phyloP scores from a whole-genome alignment of 2,329 filamentous ascomycete genomes.

The Akanthomyces lecanii region DNA sequence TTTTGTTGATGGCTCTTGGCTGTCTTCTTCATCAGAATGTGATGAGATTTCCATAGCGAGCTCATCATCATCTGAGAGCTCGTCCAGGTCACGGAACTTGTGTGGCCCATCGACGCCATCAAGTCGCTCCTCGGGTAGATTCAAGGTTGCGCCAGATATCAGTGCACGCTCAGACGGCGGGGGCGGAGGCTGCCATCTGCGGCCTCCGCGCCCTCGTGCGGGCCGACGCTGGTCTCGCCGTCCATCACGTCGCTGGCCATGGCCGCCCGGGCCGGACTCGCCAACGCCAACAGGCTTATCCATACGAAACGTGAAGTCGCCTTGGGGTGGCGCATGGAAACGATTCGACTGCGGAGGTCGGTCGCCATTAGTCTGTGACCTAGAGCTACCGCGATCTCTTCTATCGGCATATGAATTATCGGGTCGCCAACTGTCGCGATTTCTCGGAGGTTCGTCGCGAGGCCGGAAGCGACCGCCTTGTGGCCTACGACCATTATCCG shows the following conservation, averaged over 20 bases:
- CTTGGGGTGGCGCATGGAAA: slow-evolving; percentile 31
- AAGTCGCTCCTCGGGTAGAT: slow-evolving; percentile 43
- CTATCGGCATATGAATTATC: slow-evolving; percentile 7
- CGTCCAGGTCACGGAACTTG: slow-evolving; percentile 52
- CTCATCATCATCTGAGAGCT: slow-evolving; percentile 60
- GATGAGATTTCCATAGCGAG: slow-evolving; percentile 60
- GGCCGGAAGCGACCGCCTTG: slow-evolving; percentile 6
- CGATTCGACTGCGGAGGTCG: slow-evolving; percentile 25
- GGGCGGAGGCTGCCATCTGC: slow-evolving; percentile 35
- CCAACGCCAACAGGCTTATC: slow-evolving; percentile 48
- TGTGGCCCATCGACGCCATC: slow-evolving; percentile 41
- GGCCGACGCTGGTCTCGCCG: slow-evolving; percentile 25
- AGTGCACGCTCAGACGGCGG: slow-evolving; percentile 47
- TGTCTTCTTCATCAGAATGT: slow-evolving; percentile 23
- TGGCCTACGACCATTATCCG: slow-evolving; percentile 7
- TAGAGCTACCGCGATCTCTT: slow-evolving; percentile 2
- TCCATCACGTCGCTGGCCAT: slow-evolving; percentile 21
- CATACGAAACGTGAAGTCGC: slow-evolving; percentile 55
- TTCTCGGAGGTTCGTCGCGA: slow-evolving; percentile 4
- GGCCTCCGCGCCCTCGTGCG: slow-evolving; percentile 24
- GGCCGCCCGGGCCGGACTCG: slow-evolving; percentile 25
- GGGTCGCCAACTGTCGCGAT: slow-evolving; percentile 17
- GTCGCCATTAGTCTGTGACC: not conserved
- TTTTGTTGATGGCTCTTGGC: slow-evolving; percentile 40
- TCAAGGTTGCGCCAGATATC: slow-evolving; percentile 39